Evolutionary conservation across 345 rosid genomes (phyloP).

Genomic region (Litchi chinensis): DNA sequence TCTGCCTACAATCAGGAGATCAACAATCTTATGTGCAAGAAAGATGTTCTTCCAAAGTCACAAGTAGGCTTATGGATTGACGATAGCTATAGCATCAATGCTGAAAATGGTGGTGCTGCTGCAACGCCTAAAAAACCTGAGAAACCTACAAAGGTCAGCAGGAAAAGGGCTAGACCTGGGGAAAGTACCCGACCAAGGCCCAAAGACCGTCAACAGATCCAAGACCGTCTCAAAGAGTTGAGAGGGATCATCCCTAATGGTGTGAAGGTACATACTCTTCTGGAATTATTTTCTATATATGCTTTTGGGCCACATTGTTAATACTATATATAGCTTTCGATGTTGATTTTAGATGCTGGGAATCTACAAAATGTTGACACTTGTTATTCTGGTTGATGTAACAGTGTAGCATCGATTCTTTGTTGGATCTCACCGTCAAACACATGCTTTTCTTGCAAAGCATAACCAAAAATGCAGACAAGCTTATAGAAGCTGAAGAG

Average conservation of each 20-base stretch:
- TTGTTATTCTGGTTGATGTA: constrained; percentile 19
- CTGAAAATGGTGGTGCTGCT: constrained; percentile 30
- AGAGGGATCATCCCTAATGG: constrained; percentile 85
- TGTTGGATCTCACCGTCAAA: constrained; percentile 80
- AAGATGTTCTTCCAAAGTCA: constrained; percentile 42
- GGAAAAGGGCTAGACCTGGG: constrained; percentile 82
- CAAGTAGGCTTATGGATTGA: constrained; percentile 72
- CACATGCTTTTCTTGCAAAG: constrained; percentile 93
- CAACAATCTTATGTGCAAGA: constrained; percentile 25
- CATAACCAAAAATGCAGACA: constrained; percentile 73
- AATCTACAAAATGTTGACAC: constrained; percentile 7
- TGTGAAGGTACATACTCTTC: constrained; percentile 58
- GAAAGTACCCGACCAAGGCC: constrained; percentile 90
- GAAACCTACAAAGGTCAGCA: constrained; percentile 49
- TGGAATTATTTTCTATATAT: neutral
- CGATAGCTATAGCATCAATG: constrained; percentile 69
- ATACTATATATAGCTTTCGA: neutral
- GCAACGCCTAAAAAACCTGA: constrained; percentile 49
- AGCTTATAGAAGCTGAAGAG: constrained; percentile 62
- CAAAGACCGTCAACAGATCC: constrained; percentile 93
- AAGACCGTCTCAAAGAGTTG: constrained; percentile 89
- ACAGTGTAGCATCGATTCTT: constrained; percentile 88
- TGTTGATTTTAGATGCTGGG: neutral
- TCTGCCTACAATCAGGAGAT: constrained; percentile 26
- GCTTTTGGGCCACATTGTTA: neutral